These are phyloP conservation scores for Pseudogymnoascus sp. DNA, from an alignment of 2,329 filamentous ascomycete species.

Conservation along the genomic window DNA sequence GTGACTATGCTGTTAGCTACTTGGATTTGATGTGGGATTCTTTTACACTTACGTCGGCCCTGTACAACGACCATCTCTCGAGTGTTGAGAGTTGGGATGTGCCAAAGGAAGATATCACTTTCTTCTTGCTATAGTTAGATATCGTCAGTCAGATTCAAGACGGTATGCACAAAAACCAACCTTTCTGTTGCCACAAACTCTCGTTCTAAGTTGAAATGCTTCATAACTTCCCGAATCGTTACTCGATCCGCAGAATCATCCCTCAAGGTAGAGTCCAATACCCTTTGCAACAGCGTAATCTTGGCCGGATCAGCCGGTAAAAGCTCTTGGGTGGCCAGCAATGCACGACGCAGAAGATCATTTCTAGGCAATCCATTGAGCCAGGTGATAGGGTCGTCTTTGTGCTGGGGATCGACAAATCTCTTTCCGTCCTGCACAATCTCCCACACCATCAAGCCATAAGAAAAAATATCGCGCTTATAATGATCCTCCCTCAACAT, in stretches of 20 bases:
- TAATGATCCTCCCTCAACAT: background rate
- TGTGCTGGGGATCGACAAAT: background rate
- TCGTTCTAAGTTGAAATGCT: background rate
- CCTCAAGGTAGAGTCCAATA: background rate
- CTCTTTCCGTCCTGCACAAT: background rate
- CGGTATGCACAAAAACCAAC: background rate
- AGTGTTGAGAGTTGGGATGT: background rate
- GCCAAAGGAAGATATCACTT: background rate
- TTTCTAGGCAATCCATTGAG: background rate
- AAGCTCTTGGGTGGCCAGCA: background rate
- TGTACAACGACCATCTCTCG: constrained; percentile 4
- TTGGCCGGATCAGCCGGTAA: background rate
- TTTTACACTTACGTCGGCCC: background rate
- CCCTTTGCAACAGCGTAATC: background rate
- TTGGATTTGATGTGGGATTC: background rate
- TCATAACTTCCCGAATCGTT: background rate
- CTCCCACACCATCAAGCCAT: constrained; percentile 9
- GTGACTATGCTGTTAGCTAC: background rate
- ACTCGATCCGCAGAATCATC: background rate
- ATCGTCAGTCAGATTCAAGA: background rate
- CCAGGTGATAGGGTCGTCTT: background rate
- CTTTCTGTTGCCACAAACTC: background rate
- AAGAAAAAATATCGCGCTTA: constrained; percentile 5
- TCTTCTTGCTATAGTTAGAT: background rate
- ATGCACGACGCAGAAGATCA: constrained; percentile 9